A percentile compares a stretch with the other conserved stretches of the same genome.
phyloP scores from a whole-genome alignment of 202 grass and related monocot species.

The Brachypodium distachyon region DNA sequence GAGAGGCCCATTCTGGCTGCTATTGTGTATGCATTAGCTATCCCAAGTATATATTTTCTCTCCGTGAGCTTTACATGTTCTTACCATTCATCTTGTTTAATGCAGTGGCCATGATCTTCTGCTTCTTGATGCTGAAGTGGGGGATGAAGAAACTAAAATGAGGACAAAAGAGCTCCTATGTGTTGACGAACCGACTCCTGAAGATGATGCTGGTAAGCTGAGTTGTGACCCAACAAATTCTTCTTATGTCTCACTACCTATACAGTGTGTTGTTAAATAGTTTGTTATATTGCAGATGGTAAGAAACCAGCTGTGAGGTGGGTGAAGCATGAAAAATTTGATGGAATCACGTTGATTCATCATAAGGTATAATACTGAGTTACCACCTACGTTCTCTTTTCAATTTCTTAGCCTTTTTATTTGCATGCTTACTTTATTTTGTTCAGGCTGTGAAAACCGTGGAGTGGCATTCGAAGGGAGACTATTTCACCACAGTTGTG shows the following conservation, averaged over 20 bases:
- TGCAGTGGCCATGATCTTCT: slow-evolving; percentile 73
- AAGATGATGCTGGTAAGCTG: slow-evolving; percentile 51
- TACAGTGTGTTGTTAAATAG: slow-evolving; percentile 13
- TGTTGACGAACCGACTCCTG: slow-evolving; percentile 31
- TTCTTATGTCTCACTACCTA: not conserved
- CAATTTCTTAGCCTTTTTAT: not conserved
- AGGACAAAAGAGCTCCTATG: slow-evolving; percentile 54
- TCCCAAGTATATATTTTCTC: not conserved
- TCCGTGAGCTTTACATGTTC: slow-evolving; percentile 7
- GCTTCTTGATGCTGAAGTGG: slow-evolving; percentile 69
- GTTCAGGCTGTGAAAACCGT: slow-evolving; percentile 75
- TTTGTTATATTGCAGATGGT: slow-evolving; percentile 49
- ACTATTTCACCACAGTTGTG: slow-evolving; percentile 92
- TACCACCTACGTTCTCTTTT: not conserved
- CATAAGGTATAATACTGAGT: slow-evolving; percentile 49
- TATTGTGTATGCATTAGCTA: slow-evolving; percentile 46
- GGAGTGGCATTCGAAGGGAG: slow-evolving; percentile 98
- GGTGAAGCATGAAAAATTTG: slow-evolving; percentile 69
- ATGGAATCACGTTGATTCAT: slow-evolving; percentile 72
- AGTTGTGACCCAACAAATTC: slow-evolving; percentile 2
- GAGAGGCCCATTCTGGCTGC: slow-evolving; percentile 80
- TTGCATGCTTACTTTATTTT: slow-evolving; percentile 21
- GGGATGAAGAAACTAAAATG: slow-evolving; percentile 63
- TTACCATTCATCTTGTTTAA: slow-evolving; percentile 11
- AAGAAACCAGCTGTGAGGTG: slow-evolving; percentile 74